Percentiles rank a stretch among this genome's conserved stretches.
These are phyloP conservation scores for Penicillium canescens DNA, from an alignment of 495 filamentous ascomycete species.

Conservation along the genomic window DNA sequence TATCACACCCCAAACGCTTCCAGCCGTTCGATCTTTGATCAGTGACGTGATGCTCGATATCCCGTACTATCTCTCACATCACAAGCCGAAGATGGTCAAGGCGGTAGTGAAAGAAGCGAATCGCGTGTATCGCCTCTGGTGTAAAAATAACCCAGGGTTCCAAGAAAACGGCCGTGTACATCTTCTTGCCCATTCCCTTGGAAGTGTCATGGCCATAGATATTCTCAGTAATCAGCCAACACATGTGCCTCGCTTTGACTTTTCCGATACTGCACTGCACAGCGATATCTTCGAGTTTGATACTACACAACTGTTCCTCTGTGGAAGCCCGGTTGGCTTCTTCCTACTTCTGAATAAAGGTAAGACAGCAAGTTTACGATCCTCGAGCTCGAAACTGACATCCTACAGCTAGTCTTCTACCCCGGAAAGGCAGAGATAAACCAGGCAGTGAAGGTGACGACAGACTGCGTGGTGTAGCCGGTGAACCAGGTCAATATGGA, in stretches of 20 bases:
- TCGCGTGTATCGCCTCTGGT: constrained; percentile 90
- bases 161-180: constrained; percentile 80
- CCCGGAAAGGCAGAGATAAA: constrained; percentile 74
- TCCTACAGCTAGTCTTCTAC: constrained; percentile 63
- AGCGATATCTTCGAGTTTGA: constrained; percentile 82
- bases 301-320: constrained; percentile 83
- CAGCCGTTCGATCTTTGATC: constrained; percentile 84
- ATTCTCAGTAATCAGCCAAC: constrained; percentile 88
- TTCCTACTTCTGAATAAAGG: constrained; percentile 85
- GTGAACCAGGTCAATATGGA: constrained; percentile 76
- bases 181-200: constrained; percentile 89
- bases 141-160: constrained; percentile 85
- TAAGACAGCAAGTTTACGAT: constrained; percentile 15
- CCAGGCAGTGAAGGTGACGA: constrained; percentile 69
- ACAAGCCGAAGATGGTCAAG: constrained; percentile 90
- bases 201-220: constrained; percentile 90
- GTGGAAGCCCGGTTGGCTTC: constrained; percentile 91
- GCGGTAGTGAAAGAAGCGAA: constrained; percentile 92
- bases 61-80: constrained; percentile 93
- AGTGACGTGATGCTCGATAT: constrained; percentile 98
- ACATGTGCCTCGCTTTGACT: constrained; percentile 55
- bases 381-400: constrained; percentile 4
- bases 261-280: constrained; percentile 48
- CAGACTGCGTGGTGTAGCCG: constrained; percentile 63
- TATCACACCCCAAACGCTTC: constrained; percentile 89